A percentile compares a stretch with the other conserved stretches of the same genome.
These are phyloP conservation scores for Fusarium begoniae DNA, from an alignment of 2,329 filamentous ascomycete genomes.

Conservation along the genomic window DNA sequence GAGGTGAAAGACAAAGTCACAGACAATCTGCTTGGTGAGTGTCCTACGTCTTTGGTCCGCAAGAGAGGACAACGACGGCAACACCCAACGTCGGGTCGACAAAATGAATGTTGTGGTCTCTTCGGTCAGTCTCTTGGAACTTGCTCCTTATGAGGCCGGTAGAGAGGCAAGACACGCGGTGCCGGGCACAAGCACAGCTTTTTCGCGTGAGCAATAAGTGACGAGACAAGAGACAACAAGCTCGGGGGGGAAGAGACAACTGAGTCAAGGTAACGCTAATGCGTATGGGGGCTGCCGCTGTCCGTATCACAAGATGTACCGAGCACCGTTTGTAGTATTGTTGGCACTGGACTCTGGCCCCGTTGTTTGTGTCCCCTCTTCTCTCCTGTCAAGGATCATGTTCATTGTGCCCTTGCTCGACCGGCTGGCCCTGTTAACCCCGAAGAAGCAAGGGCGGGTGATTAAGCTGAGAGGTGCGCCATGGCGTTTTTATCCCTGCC, in stretches of 20 bases:
- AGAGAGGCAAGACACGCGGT: constrained; percentile 43
- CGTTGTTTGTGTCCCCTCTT: neutral
- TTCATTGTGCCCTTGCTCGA: constrained; percentile 8
- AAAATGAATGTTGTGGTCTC: constrained; percentile 32
- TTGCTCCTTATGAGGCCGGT: constrained; percentile 44
- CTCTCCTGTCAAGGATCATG: constrained; percentile 15
- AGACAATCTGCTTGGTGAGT: constrained; percentile 24
- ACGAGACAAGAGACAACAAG: constrained; percentile 43
- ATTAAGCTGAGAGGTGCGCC: constrained; percentile 1
- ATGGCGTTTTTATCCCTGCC: constrained; percentile 19
- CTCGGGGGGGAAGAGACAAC: constrained; percentile 44
- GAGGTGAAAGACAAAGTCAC: constrained; percentile 16
- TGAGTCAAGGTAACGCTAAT: constrained; percentile 35
- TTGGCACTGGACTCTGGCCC: constrained; percentile 31
- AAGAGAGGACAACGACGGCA: constrained; percentile 22
- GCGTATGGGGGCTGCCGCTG: constrained; percentile 17
- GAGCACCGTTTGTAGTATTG: constrained; percentile 35
- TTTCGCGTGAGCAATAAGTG: constrained; percentile 28
- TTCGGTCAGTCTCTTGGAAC: constrained; percentile 34
- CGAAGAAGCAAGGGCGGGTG: constrained; percentile 16
- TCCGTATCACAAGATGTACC: constrained; percentile 36
- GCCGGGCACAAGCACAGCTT: constrained; percentile 39
- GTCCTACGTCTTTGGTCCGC: constrained; percentile 26
- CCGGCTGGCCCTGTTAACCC: neutral
- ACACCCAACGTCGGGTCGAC: constrained; percentile 26